Conservation (phyloP, 2,329 filamentous ascomycete genomes). For the Eutypella sp. region DNA sequence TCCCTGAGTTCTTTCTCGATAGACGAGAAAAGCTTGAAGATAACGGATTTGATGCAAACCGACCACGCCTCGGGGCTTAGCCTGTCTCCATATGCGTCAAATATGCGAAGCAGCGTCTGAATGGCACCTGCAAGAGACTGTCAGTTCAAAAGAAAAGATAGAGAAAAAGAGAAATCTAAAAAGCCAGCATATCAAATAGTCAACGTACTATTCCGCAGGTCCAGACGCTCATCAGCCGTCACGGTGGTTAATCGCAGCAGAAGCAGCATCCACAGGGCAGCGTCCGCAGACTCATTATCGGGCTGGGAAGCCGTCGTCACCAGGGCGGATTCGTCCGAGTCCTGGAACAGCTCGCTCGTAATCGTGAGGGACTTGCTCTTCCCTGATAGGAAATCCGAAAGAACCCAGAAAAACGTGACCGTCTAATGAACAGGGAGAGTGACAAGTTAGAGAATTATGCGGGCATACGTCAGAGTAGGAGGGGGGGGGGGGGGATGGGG, state of each 20-base stretch:
- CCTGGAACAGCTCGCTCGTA: conserved; percentile 50
- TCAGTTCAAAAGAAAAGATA: conserved; percentile 32
- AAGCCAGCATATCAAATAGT: too few relatives aligned
- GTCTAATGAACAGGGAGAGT: conserved; percentile 46
- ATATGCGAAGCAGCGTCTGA: conserved; percentile 84
- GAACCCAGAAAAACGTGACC: conserved; percentile 92
- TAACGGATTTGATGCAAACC: conserved; percentile 72
- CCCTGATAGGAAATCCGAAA: conserved; percentile 77
- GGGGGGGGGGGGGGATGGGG: neutral
- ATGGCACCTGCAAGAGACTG: conserved; percentile 56
- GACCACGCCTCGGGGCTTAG: conserved; percentile 76
- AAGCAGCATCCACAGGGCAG: conserved; percentile 74
- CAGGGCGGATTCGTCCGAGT: conserved; percentile 52
- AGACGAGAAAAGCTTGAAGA: conserved; percentile 71
- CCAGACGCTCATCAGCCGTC: conserved; percentile 65
- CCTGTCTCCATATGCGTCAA: conserved; percentile 83
- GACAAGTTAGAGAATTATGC: conserved; percentile 9
- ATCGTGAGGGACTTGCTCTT: conserved; percentile 55
- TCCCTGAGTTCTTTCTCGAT: conserved; percentile 54
- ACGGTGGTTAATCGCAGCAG: conserved; percentile 67
- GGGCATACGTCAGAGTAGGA: neutral
- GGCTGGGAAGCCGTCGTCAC: conserved; percentile 54
- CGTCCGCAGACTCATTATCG: conserved; percentile 56
- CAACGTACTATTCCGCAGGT: conserved; percentile 67
- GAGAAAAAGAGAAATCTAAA: conserved; percentile 2